A percentile compares a stretch with the other conserved stretches of the same genome.
These are phyloP conservation scores for Hortiboletus flavorubellus DNA, from an alignment of 768 basidiomycete species.

Conservation along the genomic window DNA sequence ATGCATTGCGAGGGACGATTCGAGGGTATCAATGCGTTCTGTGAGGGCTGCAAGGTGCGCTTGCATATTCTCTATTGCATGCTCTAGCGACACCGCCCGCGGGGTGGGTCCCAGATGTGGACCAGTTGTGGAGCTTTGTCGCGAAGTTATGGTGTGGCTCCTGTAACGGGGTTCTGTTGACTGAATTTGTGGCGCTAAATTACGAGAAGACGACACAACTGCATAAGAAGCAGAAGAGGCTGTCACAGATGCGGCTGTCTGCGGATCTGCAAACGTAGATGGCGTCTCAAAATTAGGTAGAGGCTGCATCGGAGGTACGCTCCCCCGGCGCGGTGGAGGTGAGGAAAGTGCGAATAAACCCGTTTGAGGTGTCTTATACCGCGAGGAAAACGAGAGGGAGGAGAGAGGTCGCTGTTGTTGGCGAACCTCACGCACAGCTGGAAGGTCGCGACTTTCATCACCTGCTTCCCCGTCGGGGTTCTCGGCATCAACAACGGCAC, in stretches of 20 bases:
- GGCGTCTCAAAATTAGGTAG: slow-evolving; percentile 66
- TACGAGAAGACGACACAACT: slow-evolving; percentile 38
- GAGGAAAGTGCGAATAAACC: slow-evolving; percentile 59
- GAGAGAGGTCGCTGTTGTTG: slow-evolving; percentile 58
- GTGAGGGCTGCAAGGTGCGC: slow-evolving; percentile 76
- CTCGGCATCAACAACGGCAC: slow-evolving; percentile 31
- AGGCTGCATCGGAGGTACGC: slow-evolving; percentile 66
- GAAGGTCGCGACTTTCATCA: slow-evolving; percentile 46
- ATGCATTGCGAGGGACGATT: slow-evolving; percentile 36
- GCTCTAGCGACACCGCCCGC: slow-evolving; percentile 49
- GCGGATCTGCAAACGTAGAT: slow-evolving; percentile 64
- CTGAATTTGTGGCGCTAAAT: slow-evolving; percentile 37
- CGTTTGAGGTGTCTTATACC: slow-evolving; percentile 75
- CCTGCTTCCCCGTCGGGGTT: slow-evolving; percentile 45
- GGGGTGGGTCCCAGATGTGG: slow-evolving; percentile 43
- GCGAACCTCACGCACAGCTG: slow-evolving; percentile 37
- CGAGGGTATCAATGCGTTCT: slow-evolving; percentile 75
- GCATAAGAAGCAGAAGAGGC: slow-evolving; percentile 37
- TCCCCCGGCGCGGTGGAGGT: slow-evolving; percentile 40
- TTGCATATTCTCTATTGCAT: slow-evolving; percentile 77
- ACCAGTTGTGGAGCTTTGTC: slow-evolving; percentile 34
- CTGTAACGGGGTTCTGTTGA: slow-evolving; percentile 36
- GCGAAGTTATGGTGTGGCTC: slow-evolving; percentile 32
- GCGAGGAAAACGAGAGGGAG: slow-evolving; percentile 60
- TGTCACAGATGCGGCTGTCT: slow-evolving; percentile 36